Evolutionary conservation across 306 rosid species (phyloP), one percentile per base, ranked within the genome.

Genomic region (Cucumis hystrix): DNA sequence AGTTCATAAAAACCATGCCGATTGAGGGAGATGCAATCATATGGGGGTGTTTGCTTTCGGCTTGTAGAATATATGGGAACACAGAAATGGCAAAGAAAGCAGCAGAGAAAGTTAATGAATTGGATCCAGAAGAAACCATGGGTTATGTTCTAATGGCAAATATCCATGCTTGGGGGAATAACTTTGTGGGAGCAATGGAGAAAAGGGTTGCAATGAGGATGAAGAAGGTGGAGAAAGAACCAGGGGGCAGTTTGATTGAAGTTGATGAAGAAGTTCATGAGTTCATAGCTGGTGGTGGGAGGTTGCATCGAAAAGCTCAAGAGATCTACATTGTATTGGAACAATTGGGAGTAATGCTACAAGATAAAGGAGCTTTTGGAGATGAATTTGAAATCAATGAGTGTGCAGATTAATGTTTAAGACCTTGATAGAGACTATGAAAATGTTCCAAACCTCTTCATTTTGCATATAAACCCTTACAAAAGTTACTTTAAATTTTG

Each of bases 21-120:
- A 54, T 87, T 66, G 23, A 92, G 72, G 85, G 89, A 10, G 97
- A 90, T 79, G 85, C 89, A 25, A 85, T 92, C 66, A 87, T 95
- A 66, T 92, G 97, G 97, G 98, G 97, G 6, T 88, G 93, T 71
- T 79, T 94, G 85, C 93, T 92, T 41, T 89, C 98, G 15, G 88
- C 85, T 74, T 88, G 96, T 79, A 85, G 90, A 85, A 88, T 83
- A 82, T 85, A 88, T 39, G 88, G 88, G 78, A 86, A 87, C 82
- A 82, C 83, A 75, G 83, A 88, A 75, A 89, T 88, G 68, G 97
- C 90, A 6, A 83, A 83, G 82, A 54, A 89, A 43, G 97, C 90
- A 16, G 93, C 92, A 6, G 86, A 85, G 67, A 89, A 23, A 65
- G 80, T 95, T 77, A 33, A 56, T 10, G 82, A 90, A 70, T 84